A percentile compares a stretch with the other conserved stretches of the same genome.
Conservation (phyloP, 495 filamentous ascomycete species). For the Xylaria intraflava region DNA sequence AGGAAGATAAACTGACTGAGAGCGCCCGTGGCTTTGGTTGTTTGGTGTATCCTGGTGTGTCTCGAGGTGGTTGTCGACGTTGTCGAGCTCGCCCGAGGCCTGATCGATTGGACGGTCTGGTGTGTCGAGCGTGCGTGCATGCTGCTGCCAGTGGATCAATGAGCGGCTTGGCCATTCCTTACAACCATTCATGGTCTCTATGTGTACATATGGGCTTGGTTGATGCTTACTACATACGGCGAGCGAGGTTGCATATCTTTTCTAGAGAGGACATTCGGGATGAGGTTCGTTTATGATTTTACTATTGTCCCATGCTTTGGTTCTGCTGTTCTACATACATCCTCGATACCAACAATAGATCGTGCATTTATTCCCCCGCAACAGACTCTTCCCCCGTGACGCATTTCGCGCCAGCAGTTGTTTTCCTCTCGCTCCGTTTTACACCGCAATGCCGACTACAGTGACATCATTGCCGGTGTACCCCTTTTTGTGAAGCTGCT, state of each 20-base stretch:
- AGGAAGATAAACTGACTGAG: slow-evolving; percentile 53
- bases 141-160: slow-evolving; percentile 11
- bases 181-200: neutral
- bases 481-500: too few relatives aligned
- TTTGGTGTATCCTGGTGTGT: slow-evolving; percentile 10
- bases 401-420: too few relatives aligned
- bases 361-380: neutral
- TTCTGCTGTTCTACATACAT: neutral
- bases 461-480: too few relatives aligned
- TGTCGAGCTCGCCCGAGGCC: slow-evolving; percentile 12
- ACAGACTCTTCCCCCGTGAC: neutral
- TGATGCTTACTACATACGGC: neutral
- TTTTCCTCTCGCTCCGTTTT: too few relatives aligned
- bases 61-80: slow-evolving; percentile 11
- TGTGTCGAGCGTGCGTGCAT: slow-evolving; percentile 16
- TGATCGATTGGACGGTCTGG: slow-evolving; percentile 23
- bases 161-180: neutral
- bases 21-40: neutral
- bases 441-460: too few relatives aligned
- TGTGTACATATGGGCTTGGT: neutral
- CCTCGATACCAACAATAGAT: neutral
- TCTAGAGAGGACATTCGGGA: neutral
- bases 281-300: neutral
- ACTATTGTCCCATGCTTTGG: neutral
- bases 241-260: neutral